A percentile compares a stretch with the other conserved stretches of the same genome.
These are phyloP conservation scores for Beauveria sp. DNA, from an alignment of 2,329 filamentous ascomycete species.

Conservation along the genomic window DNA sequence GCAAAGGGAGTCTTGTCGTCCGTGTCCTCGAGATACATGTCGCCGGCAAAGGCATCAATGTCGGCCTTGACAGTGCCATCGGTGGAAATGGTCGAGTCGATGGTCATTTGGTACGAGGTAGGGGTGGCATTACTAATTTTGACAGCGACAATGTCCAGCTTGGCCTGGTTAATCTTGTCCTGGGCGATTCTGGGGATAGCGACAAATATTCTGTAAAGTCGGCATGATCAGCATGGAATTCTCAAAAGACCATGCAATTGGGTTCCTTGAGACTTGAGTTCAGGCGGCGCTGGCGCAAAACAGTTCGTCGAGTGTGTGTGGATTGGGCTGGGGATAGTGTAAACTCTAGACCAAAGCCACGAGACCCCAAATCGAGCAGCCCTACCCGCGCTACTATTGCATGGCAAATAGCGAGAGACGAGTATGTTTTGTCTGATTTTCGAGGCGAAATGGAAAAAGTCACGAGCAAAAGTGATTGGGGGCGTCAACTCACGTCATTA, in stretches of 20 bases:
- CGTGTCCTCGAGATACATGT: slow-evolving; percentile 47
- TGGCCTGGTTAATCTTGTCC: slow-evolving; percentile 44
- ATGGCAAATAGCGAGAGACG: not conserved
- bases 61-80: slow-evolving; percentile 44
- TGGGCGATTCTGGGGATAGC: slow-evolving; percentile 50
- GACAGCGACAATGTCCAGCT: slow-evolving; percentile 49
- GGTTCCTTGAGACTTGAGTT: not conserved
- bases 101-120: slow-evolving; percentile 40
- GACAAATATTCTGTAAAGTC: slow-evolving; percentile 43
- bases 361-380: not conserved
- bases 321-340: not conserved
- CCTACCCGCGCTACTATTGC: not conserved
- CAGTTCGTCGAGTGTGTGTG: not conserved
- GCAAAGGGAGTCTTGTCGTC: slow-evolving; percentile 41
- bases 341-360: not conserved
- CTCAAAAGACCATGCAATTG: not conserved
- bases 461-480: not conserved
- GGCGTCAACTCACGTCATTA: slow-evolving; percentile 47
- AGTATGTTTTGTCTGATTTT: not conserved
- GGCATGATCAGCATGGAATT: not conserved
- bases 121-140: slow-evolving; percentile 38
- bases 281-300: not conserved
- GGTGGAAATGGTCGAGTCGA: slow-evolving; percentile 48
- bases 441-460: not conserved
- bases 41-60: slow-evolving; percentile 42